These are phyloP conservation scores for Psophocarpus tetragonolobus DNA, from an alignment of 306 rosid species.

Conservation along the genomic window DNA sequence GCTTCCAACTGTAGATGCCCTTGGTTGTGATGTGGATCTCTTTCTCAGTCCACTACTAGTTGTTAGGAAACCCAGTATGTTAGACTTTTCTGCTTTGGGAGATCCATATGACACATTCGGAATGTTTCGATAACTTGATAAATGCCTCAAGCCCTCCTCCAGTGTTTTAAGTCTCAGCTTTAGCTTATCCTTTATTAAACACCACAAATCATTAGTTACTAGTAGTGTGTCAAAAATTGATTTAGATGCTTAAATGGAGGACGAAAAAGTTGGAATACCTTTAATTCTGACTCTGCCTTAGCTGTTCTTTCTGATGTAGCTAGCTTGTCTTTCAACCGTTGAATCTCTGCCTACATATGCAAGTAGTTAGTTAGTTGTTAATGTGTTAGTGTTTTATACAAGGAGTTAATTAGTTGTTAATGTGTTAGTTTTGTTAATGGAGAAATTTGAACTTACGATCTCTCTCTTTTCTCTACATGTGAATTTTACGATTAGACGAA, in stretches of 20 bases:
- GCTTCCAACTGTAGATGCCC: conserved; percentile 53
- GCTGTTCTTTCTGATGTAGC: conserved; percentile 76
- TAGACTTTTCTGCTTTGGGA: conserved; percentile 67
- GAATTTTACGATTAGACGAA: too few species aligned
- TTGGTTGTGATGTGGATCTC: conserved; percentile 84
- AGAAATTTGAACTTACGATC: too few species aligned
- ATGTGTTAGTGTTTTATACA: too few species aligned
- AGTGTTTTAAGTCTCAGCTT: conserved; percentile 80
- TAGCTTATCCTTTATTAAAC: conserved; percentile 67
- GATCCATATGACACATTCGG: conserved; percentile 42
- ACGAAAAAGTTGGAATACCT: conserved; percentile 48
- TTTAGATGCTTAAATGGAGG: conserved; percentile 8
- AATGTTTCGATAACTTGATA: conserved; percentile 40
- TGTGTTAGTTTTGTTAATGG: too few species aligned
- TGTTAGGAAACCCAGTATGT: conserved; percentile 67
- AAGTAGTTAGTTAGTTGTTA: too few species aligned
- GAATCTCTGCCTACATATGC: conserved; percentile 74
- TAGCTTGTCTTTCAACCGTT: conserved; percentile 75
- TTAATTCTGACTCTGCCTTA: conserved; percentile 81
- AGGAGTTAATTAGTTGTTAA: too few species aligned
- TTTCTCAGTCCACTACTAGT: conserved; percentile 58
- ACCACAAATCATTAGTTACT: not conserved
- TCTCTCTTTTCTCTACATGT: too few species aligned
- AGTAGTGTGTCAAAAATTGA: not conserved
- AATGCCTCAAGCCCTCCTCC: conserved; percentile 81